These are phyloP conservation scores for Limonium bicolor DNA, from an alignment of 148 eudicot genomes.

Conservation along the genomic window DNA sequence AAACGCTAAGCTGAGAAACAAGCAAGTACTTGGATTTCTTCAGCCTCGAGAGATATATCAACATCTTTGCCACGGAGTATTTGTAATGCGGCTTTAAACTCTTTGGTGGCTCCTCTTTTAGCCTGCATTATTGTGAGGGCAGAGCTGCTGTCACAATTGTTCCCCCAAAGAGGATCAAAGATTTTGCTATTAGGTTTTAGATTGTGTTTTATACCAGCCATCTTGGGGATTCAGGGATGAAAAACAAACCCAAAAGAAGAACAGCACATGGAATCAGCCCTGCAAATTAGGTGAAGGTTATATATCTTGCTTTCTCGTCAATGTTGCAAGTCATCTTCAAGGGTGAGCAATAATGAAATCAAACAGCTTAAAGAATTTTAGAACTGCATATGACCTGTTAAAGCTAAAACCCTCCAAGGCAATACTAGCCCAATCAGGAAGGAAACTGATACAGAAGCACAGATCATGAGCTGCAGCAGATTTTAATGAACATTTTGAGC, in stretches of 20 bases:
- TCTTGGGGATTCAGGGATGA: conserved; percentile 93
- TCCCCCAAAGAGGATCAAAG: not conserved
- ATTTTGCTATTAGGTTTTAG: no score
- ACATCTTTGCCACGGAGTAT: conserved; percentile 65
- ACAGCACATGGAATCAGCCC: conserved; percentile 69
- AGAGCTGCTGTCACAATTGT: no score
- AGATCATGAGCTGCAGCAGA: conserved; percentile 58
- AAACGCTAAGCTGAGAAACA: no score
- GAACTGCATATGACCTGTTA: conserved; percentile 36
- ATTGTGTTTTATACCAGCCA: conserved; percentile 63
- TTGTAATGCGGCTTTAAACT: conserved; percentile 54
- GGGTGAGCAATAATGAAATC: conserved; percentile 3
- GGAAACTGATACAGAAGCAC: conserved; percentile 67
- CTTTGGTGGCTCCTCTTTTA: conserved; percentile 39
- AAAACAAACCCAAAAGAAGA: conserved; percentile 51
- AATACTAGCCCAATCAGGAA: conserved; percentile 65
- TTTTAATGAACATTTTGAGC: not conserved
- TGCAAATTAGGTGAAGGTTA: conserved; percentile 20
- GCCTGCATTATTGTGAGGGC: conserved; percentile 38
- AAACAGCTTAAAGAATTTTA: conserved; percentile 5
- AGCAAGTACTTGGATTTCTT: conserved; percentile 64
- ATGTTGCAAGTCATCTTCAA: not conserved
- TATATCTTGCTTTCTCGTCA: not conserved
- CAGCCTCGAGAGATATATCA: conserved; percentile 57
- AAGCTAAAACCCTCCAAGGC: conserved; percentile 70